Conservation (phyloP, 2,329 filamentous ascomycete species). For the Colletotrichum truncatum region DNA sequence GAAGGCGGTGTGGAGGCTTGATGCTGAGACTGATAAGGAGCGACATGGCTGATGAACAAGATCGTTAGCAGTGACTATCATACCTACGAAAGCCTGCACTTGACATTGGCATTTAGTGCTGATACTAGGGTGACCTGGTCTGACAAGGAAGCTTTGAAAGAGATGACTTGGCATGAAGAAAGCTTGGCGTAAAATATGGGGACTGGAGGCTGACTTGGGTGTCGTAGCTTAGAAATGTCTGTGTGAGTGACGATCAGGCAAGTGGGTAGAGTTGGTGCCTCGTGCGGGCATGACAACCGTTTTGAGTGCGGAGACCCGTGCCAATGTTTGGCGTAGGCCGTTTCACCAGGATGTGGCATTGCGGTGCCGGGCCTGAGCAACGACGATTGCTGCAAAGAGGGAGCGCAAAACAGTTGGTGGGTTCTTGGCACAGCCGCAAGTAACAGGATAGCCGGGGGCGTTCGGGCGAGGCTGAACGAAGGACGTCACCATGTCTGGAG, state of each 20-base stretch:
- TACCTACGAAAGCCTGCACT: neutral
- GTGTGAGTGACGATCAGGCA: conserved; percentile 29
- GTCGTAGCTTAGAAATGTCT: conserved; percentile 5
- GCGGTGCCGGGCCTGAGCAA: conserved; percentile 5
- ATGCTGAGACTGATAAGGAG: conserved; percentile 8
- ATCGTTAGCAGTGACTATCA: neutral
- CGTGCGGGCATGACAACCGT: conserved; percentile 17
- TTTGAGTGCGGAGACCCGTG: conserved; percentile 24
- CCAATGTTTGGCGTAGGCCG: conserved; percentile 17
- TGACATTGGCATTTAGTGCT: neutral
- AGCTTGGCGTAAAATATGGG: conserved; percentile 18
- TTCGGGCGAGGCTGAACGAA: conserved; percentile 2
- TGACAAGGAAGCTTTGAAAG: conserved; percentile 9
- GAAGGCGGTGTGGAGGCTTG: neutral
- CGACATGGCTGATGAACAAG: neutral
- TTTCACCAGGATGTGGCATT: conserved; percentile 24
- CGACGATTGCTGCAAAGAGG: conserved; percentile 1
- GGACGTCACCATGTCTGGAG: conserved; percentile 1
- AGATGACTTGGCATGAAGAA: conserved; percentile 12
- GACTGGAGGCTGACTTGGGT: conserved; percentile 1
- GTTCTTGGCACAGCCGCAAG: conserved; percentile 1
- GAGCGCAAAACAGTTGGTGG: neutral
- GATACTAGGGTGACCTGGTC: neutral
- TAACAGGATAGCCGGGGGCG: neutral
- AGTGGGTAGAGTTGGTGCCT: conserved; percentile 21